Base-by-base conservation (phyloP, 345 rosid genomes). In the Hevea brasiliensis region DNA sequence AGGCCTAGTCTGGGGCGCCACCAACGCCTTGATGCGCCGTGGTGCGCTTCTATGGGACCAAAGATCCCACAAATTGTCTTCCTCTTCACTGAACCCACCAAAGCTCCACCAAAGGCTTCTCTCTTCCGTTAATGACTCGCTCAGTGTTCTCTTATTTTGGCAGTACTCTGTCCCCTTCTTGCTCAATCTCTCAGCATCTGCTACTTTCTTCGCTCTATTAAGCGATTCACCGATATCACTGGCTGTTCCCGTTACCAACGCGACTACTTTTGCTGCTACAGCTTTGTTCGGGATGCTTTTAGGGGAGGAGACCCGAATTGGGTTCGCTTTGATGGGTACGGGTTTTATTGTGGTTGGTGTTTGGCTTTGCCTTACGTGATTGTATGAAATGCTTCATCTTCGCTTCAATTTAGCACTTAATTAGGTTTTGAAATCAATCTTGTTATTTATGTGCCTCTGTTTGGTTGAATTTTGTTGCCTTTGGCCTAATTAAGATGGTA, bases 181-280 rank as follows among this genome's bases (percentile, higher is more conserved):
- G 70, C 62, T 92, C 67, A 94, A 92, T 67, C 92, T 94, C 67
- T 94, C 97, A 0, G 97, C 97, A 50, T 94, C 97, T 26, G 97
- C 95, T 62, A 82, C 92, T 20, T 92, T 94, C 86, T 94, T 94
- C 81, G 81, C 89, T 35, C 80, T 94, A 70, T 77, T 94, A 44
- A 78, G 92, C 73, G 77, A 89, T 54, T 79, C 89, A 10, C 98
- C 97, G 1, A 88, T 92, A 67, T 92, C 96, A 15, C 82, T 92
- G 0, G 97, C 98, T 17, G 98, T 90, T 73, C 98, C 99, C 14
- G 90, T 94, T 74, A 94, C 96, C 47, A 89, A 94, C 74, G 98
- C 98, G 47, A 94, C 90, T 8, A 94, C 97, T 20, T 94, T 94
- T 50, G 98, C 96, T 54, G 89, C 98, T 76, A 92, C 98, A 12